A percentile compares a stretch with the other conserved stretches of the same genome.
These are phyloP conservation scores for Trifolium pratense DNA, from an alignment of 306 rosid species.

Conservation along the genomic window DNA sequence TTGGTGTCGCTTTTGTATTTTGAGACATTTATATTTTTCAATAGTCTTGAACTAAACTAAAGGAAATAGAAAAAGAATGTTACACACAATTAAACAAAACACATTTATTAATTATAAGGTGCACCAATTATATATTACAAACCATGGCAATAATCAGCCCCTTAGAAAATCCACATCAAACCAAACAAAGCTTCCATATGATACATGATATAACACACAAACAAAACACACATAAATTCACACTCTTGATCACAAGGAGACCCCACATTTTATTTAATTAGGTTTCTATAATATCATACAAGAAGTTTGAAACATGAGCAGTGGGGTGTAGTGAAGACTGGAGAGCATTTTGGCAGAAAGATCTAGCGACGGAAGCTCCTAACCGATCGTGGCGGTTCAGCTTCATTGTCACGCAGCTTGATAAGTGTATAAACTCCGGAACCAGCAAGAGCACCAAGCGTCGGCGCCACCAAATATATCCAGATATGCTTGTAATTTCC, in stretches of 20 bases:
- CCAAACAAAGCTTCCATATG: background rate
- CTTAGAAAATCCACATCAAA: conserved; percentile 16
- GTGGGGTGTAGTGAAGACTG: conserved; percentile 33
- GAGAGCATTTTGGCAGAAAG: background rate
- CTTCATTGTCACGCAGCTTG: conserved; percentile 61
- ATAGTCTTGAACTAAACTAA: background rate
- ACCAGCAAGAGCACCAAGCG: conserved; percentile 83
- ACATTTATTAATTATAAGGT: conserved; percentile 9
- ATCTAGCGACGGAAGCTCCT: conserved; percentile 85
- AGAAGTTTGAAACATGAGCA: background rate
- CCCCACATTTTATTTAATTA: conserved; percentile 44
- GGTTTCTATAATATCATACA: conserved; percentile 25
- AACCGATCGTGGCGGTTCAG: conserved; percentile 52
- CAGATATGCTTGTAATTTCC: conserved; percentile 74
- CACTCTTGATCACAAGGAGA: conserved; percentile 3
- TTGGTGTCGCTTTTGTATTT: background rate
- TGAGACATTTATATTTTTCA: background rate
- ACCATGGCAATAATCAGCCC: conserved; percentile 18
- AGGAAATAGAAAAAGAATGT: background rate
- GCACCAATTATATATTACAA: background rate
- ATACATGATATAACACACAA: conserved; percentile 2
- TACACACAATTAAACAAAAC: conserved; percentile 13
- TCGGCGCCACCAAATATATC: conserved; percentile 83
- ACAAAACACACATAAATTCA: conserved; percentile 26
- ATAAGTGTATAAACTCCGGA: conserved; percentile 72